Evolutionary conservation across 305 asterid species (phyloP).

Genomic region (Withania somnifera): DNA sequence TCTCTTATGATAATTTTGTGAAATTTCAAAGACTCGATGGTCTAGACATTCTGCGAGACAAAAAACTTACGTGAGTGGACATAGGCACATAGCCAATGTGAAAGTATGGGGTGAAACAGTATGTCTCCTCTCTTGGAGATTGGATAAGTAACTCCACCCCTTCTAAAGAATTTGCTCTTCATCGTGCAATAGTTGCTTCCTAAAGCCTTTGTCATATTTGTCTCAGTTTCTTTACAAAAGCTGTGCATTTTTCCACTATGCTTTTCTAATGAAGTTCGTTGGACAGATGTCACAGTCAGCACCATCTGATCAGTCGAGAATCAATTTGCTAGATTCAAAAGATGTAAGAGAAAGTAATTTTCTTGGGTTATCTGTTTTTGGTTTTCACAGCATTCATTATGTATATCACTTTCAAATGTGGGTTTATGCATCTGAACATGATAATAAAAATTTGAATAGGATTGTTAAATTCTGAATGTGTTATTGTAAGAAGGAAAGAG

Average conservation of each 20-base stretch:
- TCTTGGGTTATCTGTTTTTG: background rate
- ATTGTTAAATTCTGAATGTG: background rate
- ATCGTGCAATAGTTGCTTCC: background rate
- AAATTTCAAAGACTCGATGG: background rate
- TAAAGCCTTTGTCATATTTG: background rate
- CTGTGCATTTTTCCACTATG: background rate
- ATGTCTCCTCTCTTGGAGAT: background rate
- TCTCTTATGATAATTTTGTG: background rate
- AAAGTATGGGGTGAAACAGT: background rate
- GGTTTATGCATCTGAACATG: background rate
- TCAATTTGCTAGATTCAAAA: constrained; percentile 84
- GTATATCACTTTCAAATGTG: background rate
- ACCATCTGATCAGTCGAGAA: constrained; percentile 91
- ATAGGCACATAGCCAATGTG: background rate
- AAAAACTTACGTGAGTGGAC: background rate
- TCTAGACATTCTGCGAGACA: background rate
- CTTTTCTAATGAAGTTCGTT: constrained; percentile 10
- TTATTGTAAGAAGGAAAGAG: background rate
- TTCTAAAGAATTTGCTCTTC: background rate
- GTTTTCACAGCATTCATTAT: background rate
- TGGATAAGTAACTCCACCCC: background rate
- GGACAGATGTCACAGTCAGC: constrained; percentile 94
- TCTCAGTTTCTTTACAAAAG: background rate
- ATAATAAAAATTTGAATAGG: background rate
- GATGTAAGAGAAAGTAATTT: constrained; percentile 70